phyloP scores from a whole-genome alignment of 805 yeast genomes.

The Jamesozyma spencerorum region DNA sequence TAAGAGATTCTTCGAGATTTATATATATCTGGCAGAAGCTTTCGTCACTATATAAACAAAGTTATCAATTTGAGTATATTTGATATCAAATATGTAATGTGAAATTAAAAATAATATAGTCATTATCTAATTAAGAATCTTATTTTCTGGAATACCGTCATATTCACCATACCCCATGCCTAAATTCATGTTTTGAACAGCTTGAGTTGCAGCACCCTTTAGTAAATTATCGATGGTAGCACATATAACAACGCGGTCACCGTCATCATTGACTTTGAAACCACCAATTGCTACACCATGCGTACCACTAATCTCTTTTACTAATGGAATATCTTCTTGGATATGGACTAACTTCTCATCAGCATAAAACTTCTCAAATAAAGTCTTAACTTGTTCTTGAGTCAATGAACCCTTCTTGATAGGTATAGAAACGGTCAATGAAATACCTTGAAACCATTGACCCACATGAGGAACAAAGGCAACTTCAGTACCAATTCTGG shows the following conservation, averaged over 20 bases:
- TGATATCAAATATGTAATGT: too few relatives aligned
- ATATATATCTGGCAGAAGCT: too few relatives aligned
- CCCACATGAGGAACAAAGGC: conserved; percentile 97
- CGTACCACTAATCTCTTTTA: conserved; percentile 81
- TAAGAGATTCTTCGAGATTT: background rate
- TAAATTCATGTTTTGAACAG: conserved; percentile 90
- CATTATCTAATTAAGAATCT: too few relatives aligned
- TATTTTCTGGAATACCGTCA: conserved; percentile 82
- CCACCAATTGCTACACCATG: conserved; percentile 96
- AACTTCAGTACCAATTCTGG: conserved; percentile 65
- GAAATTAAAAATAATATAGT: too few relatives aligned
- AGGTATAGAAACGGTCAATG: conserved; percentile 87
- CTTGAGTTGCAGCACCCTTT: conserved; percentile 98
- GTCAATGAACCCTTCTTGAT: conserved; percentile 58
- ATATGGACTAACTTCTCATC: conserved; percentile 80
- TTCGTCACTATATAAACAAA: too few relatives aligned
- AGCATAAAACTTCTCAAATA: conserved; percentile 80
- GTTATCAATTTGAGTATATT: too few relatives aligned
- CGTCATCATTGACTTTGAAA: conserved; percentile 81
- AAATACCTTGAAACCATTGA: conserved; percentile 98
- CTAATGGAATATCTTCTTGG: conserved; percentile 88
- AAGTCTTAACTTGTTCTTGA: conserved; percentile 60
- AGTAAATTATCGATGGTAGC: conserved; percentile 93
- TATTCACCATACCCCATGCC: conserved; percentile 86
- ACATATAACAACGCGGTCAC: conserved; percentile 85